A percentile compares a stretch with the other conserved stretches of the same genome.
Evolutionary conservation across 2,329 filamentous ascomycete genomes (phyloP).

Genomic region (Polychaeton citri): DNA sequence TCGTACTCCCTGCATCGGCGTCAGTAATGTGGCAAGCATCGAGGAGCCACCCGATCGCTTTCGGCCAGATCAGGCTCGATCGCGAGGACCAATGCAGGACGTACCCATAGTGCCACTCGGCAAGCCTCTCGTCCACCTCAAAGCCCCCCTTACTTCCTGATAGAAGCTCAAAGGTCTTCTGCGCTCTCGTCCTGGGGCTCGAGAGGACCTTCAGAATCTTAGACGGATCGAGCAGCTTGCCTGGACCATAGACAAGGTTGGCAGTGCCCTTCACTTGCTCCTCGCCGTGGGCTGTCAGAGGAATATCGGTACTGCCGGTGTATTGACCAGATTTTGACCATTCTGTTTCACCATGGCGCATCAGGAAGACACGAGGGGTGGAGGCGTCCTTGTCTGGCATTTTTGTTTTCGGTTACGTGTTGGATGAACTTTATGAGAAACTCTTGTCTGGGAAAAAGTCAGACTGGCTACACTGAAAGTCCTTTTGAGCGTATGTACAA

Average conservation of each 20-base stretch:
- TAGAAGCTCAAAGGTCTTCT: slow-evolving; percentile 35
- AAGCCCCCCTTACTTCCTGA: slow-evolving; percentile 20
- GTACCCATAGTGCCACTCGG: slow-evolving; percentile 70
- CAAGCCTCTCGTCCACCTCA: slow-evolving; percentile 53
- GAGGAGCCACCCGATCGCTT: no score
- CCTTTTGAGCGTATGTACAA: no score
- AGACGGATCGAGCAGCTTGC: slow-evolving; percentile 38
- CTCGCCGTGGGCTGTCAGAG: slow-evolving; percentile 69
- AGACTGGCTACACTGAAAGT: no score
- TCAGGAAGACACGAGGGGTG: slow-evolving; percentile 62
- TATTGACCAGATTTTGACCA: slow-evolving; percentile 76
- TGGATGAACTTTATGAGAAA: no score
- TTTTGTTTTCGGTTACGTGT: no score
- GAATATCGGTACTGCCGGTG: slow-evolving; percentile 76
- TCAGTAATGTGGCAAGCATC: no score
- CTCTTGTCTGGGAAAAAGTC: no score
- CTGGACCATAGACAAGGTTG: slow-evolving; percentile 34
- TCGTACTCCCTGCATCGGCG: slow-evolving; percentile 51
- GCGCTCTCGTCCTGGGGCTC: slow-evolving; percentile 37
- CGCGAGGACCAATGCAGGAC: slow-evolving; percentile 28
- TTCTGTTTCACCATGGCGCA: slow-evolving; percentile 88
- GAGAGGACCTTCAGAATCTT: slow-evolving; percentile 35
- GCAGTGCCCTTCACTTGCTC: slow-evolving; percentile 39
- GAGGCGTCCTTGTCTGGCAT: slow-evolving; percentile 25
- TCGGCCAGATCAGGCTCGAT: no score